A percentile compares a stretch with the other conserved stretches of the same genome.
These are phyloP conservation scores for Rosellinia necatrix DNA, from an alignment of 2,329 filamentous ascomycete genomes.

Conservation along the genomic window DNA sequence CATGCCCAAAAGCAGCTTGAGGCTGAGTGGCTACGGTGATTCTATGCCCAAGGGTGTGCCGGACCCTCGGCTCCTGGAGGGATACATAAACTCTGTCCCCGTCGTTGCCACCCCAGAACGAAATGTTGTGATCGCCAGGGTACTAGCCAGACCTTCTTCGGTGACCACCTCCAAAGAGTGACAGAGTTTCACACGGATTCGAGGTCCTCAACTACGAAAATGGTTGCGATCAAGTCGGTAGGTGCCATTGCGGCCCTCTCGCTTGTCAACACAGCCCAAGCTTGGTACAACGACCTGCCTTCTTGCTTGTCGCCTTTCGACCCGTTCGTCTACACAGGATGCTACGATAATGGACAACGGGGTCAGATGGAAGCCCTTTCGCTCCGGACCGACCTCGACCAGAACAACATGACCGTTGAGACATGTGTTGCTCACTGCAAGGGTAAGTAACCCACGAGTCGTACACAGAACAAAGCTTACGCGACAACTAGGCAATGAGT, in stretches of 20 bases:
- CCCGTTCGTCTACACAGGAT: conserved; percentile 55
- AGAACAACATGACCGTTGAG: conserved; percentile 52
- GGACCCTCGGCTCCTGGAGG: background rate
- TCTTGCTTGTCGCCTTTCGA: conserved; percentile 51
- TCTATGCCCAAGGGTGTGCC: background rate
- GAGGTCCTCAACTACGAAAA: conserved; percentile 26
- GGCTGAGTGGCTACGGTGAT: background rate
- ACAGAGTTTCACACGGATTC: background rate
- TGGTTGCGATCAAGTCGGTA: conserved; percentile 42
- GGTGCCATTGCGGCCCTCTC: conserved; percentile 47
- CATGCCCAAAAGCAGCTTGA: conserved; percentile 6
- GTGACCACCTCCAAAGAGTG: conserved; percentile 2
- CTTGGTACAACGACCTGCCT: conserved; percentile 51
- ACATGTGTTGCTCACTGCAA: conserved; percentile 55
- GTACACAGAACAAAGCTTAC: background rate
- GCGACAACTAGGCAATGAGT: conserved; percentile 48
- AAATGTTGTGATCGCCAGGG: conserved; percentile 21
- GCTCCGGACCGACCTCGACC: conserved; percentile 47
- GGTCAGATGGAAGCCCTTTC: conserved; percentile 43
- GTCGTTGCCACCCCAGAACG: conserved; percentile 7
- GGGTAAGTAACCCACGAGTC: conserved; percentile 40
- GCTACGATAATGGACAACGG: conserved; percentile 48
- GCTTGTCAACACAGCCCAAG: conserved; percentile 44
- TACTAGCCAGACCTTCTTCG: background rate
- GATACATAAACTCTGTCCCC: conserved; percentile 22